Base-by-base conservation (phyloP, 2,329 filamentous ascomycete species). In the Aspergillus sclerotialis region DNA sequence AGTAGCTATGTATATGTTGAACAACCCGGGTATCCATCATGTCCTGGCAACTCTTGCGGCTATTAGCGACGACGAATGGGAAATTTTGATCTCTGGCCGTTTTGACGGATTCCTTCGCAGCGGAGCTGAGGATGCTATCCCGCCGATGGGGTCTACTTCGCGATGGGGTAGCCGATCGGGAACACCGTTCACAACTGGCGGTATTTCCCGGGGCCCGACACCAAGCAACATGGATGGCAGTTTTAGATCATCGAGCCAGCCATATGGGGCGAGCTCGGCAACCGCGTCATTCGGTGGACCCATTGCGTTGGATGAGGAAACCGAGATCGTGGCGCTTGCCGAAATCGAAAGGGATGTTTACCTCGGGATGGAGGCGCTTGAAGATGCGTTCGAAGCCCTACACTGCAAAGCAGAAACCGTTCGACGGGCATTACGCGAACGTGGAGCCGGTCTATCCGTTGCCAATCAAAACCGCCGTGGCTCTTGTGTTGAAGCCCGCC, bases 41-140 rank as follows among this genome's bases (percentile, higher is more conserved):
- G 78, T 94, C 19, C 76, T 96, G 3, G 80, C 86, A 26, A 94
- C 90, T 0, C 73, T 95, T 32, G 81, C 84, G 23, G 86, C 89
- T 33, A 92, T 96, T 48, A 92, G 83, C 54, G 76, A 80, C 30
- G 84, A 85, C n/a, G 90, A 96, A 61, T 96, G 90, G 90, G 90
- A 95, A 43, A 94, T 96, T 36, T 72, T 96, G 9, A 86, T 83
- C 4, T 95, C 90, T 0, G 90, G 90, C 17, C 83, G 90, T 17
- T 96, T 96, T 50, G 89, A 95, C 54, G 90, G 90, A 4, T 96
- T 96, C 63, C 72, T 95, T 13, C 94, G 90, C 78, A 94, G 87
- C 28, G 90, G 90, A 14, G 87, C 86, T 5, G 89, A 95, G 44
- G 69, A 74, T 30, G 30, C 53, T 7, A 42, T 48, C 6, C 38